phyloP scores from a whole-genome alignment of 768 basidiomycete species.

The Boletus subparvulus region DNA sequence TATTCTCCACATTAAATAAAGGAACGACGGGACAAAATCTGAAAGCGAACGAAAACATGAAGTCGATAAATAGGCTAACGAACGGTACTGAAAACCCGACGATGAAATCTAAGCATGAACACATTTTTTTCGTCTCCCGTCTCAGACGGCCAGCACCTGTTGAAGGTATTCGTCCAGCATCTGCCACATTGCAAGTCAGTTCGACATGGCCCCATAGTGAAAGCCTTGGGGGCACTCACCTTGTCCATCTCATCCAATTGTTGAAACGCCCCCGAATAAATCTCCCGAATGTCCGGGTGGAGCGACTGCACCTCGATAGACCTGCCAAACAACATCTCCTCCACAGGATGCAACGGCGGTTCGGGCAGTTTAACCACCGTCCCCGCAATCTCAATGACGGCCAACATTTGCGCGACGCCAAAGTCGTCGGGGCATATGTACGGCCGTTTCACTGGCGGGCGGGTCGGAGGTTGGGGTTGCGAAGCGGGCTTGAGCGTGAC shows the following conservation, averaged over 20 bases:
- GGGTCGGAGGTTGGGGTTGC: background rate
- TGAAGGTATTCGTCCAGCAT: constrained; percentile 33
- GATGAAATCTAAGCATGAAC: background rate
- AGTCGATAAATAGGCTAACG: constrained; percentile 16
- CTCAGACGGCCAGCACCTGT: constrained; percentile 22
- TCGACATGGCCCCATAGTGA: background rate
- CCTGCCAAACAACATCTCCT: constrained; percentile 71
- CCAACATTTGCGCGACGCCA: constrained; percentile 83
- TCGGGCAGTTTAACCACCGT: constrained; percentile 36
- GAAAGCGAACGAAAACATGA: constrained; percentile 2
- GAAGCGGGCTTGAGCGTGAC: constrained; percentile 28
- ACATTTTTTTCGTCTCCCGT: no score
- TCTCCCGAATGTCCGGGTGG: constrained; percentile 69
- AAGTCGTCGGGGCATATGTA: constrained; percentile 78
- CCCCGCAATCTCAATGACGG: constrained; percentile 73
- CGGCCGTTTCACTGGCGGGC: constrained; percentile 39
- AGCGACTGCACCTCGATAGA: constrained; percentile 58
- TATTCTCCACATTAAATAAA: background rate
- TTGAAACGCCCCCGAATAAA: constrained; percentile 69
- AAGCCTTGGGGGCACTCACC: constrained; percentile 38
- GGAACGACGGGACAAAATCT: background rate
- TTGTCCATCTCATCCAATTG: constrained; percentile 80
- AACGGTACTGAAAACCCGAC: background rate
- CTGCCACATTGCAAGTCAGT: constrained; percentile 11
- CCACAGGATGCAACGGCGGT: constrained; percentile 57